A percentile compares a stretch with the other conserved stretches of the same genome.
Conservation (phyloP, 2,329 filamentous ascomycete genomes). For the Colletotrichum godetiae region DNA sequence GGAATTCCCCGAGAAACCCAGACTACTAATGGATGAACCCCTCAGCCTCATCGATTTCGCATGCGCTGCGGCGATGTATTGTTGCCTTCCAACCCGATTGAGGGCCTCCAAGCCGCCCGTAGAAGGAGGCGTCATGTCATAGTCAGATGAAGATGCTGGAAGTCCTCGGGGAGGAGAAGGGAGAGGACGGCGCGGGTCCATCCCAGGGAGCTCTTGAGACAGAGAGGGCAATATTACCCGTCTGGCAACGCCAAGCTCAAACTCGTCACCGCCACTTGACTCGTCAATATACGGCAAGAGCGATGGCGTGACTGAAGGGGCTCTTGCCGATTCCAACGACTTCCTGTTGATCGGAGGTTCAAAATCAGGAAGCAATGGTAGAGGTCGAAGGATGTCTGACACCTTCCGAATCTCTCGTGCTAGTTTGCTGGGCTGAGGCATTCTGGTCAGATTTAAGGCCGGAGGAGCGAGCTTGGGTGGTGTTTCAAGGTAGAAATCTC, state of each 20-base stretch:
- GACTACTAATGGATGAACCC: neutral
- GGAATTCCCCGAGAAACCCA: neutral
- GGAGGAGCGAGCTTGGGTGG: slow-evolving; percentile 43
- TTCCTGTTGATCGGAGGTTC: slow-evolving; percentile 35
- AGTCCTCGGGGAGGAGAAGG: neutral
- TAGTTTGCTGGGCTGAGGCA: slow-evolving; percentile 48
- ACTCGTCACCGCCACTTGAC: slow-evolving; percentile 35
- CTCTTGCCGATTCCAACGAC: slow-evolving; percentile 32
- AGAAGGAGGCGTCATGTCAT: slow-evolving; percentile 38
- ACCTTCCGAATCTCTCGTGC: slow-evolving; percentile 39
- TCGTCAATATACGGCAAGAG: slow-evolving; percentile 37
- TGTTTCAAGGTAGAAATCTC: slow-evolving; percentile 31
- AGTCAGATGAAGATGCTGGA: slow-evolving; percentile 38
- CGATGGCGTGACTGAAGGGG: slow-evolving; percentile 41
- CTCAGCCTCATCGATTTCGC: neutral
- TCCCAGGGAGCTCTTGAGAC: neutral
- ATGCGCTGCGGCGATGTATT: neutral
- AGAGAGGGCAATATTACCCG: slow-evolving; percentile 21
- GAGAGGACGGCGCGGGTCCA: neutral
- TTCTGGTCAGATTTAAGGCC: neutral
- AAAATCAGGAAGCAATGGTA: slow-evolving; percentile 43
- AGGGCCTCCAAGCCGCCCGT: neutral
- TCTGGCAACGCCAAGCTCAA: slow-evolving; percentile 41
- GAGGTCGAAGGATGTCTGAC: slow-evolving; percentile 40
- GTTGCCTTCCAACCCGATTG: neutral